A percentile compares a stretch with the other conserved stretches of the same genome.
These are phyloP conservation scores for Penicillium subrubescens DNA, from an alignment of 495 filamentous ascomycete species.

Conservation along the genomic window DNA sequence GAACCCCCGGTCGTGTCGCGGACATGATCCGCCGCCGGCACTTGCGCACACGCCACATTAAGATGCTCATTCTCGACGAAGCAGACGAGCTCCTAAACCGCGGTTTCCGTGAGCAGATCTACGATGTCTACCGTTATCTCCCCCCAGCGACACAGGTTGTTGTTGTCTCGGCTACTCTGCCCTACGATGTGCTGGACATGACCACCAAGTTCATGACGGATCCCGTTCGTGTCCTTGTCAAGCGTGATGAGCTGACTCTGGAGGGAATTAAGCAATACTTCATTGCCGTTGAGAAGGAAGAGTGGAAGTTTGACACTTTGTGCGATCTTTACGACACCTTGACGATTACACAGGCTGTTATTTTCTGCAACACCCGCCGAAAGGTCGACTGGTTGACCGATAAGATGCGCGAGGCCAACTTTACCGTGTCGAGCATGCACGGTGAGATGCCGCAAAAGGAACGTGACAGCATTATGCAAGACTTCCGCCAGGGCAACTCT, in stretches of 20 bases:
- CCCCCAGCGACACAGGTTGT: conserved; percentile 97
- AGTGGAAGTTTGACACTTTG: conserved; percentile 99
- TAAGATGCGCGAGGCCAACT: conserved; percentile 97
- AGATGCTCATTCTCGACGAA: conserved; percentile 99
- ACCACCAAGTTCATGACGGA: conserved; percentile 99
- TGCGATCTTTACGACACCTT: conserved; percentile 99
- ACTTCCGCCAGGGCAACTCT: conserved; percentile 94
- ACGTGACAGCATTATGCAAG: conserved; percentile 98
- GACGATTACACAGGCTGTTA: conserved; percentile 98
- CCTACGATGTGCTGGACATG: conserved; percentile 98
- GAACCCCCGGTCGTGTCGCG: conserved; percentile 91
- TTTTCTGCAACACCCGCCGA: conserved; percentile 99
- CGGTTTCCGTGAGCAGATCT: conserved; percentile 98
- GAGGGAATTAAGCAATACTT: conserved; percentile 99
- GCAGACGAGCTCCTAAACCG: conserved; percentile 91
- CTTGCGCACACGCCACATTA: conserved; percentile 91
- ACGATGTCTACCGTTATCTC: conserved; percentile 97
- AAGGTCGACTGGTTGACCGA: conserved; percentile 99
- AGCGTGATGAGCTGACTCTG: conserved; percentile 97
- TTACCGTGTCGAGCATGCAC: conserved; percentile 98
- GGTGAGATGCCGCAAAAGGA: conserved; percentile 99
- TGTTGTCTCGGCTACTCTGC: conserved; percentile 94
- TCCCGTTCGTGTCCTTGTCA: conserved; percentile 97
- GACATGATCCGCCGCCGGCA: conserved; percentile 99
- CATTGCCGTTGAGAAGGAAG: conserved; percentile 98